Evolutionary conservation across 352 stramenopile species (phyloP).

Genomic region (Phytophthora cryptogea): DNA sequence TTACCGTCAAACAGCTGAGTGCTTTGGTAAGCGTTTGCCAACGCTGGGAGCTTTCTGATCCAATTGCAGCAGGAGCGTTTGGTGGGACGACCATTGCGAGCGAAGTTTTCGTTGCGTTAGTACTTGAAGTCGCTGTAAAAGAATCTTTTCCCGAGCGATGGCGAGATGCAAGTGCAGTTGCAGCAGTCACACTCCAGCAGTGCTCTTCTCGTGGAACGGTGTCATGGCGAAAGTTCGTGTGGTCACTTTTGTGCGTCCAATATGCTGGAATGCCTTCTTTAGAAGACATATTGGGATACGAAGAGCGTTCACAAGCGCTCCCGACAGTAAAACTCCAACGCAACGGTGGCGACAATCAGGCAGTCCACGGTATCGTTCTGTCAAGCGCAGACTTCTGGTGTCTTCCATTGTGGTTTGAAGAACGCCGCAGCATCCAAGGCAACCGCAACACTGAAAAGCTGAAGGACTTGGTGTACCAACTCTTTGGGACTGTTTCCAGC

Average conservation of each 20-base stretch:
- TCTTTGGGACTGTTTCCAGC: slow-evolving; percentile 29
- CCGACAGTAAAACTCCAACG: slow-evolving; percentile 13
- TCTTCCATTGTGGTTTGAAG: slow-evolving; percentile 54
- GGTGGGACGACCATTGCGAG: slow-evolving; percentile 17
- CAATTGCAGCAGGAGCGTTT: slow-evolving; percentile 7
- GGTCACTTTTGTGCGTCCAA: slow-evolving; percentile 44
- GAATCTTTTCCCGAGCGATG: slow-evolving; percentile 42
- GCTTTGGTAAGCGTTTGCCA: slow-evolving; percentile 16
- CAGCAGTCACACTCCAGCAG: slow-evolving; percentile 38
- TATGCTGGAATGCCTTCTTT: slow-evolving; percentile 38
- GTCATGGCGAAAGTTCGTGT: slow-evolving; percentile 48
- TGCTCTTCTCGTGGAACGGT: slow-evolving; percentile 12
- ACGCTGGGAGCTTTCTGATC: slow-evolving; percentile 23
- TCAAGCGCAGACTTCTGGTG: slow-evolving; percentile 32
- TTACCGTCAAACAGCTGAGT: slow-evolving; percentile 31
- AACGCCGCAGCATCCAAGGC: background rate
- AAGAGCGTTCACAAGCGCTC: slow-evolving; percentile 6
- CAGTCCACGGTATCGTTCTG: slow-evolving; percentile 6
- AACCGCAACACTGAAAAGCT: slow-evolving; percentile 7
- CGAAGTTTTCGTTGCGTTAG: slow-evolving; percentile 43
- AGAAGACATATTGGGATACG: slow-evolving; percentile 30
- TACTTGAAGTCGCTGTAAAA: slow-evolving; percentile 38
- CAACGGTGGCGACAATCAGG: background rate
- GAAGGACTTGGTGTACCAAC: slow-evolving; percentile 42
- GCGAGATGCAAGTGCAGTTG: slow-evolving; percentile 38